These are phyloP conservation scores for Colletotrichum trifolii DNA, from an alignment of 2,329 filamentous ascomycete genomes.

Conservation along the genomic window DNA sequence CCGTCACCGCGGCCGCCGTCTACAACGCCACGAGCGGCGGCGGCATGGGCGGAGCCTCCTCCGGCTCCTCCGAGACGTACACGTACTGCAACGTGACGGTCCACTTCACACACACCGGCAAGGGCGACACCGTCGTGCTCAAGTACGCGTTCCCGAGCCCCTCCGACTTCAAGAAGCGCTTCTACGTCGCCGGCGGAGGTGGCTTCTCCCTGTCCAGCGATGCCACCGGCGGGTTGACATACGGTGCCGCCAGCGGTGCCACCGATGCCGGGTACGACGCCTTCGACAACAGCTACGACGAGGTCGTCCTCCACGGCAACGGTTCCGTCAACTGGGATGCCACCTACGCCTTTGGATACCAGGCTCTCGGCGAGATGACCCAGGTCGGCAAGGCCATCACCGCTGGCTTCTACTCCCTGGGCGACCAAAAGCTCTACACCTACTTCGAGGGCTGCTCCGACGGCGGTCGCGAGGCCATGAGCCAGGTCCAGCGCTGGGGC, in stretches of 20 bases:
- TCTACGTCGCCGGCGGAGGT: slow-evolving; percentile 57
- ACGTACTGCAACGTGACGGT: slow-evolving; percentile 60
- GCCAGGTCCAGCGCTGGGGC: slow-evolving; percentile 52
- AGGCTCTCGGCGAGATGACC: slow-evolving; percentile 30
- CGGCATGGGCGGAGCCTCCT: slow-evolving; percentile 44
- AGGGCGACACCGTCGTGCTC: slow-evolving; percentile 47
- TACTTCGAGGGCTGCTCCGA: slow-evolving; percentile 64
- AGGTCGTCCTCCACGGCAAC: slow-evolving; percentile 49
- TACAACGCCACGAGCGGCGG: slow-evolving; percentile 40
- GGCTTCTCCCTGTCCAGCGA: slow-evolving; percentile 48
- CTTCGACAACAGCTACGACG: slow-evolving; percentile 53
- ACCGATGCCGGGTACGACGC: slow-evolving; percentile 63
- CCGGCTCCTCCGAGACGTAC: slow-evolving; percentile 43
- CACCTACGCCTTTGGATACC: slow-evolving; percentile 23
- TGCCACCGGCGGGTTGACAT: slow-evolving; percentile 53
- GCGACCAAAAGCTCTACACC: slow-evolving; percentile 53
- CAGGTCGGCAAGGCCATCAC: slow-evolving; percentile 58
- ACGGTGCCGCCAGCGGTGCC: slow-evolving; percentile 58
- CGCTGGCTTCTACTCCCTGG: slow-evolving; percentile 56
- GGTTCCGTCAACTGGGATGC: slow-evolving; percentile 31
- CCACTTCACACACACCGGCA: slow-evolving; percentile 55
- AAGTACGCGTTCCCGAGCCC: slow-evolving; percentile 56
- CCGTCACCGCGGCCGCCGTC: slow-evolving; percentile 16
- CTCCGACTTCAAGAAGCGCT: slow-evolving; percentile 56
- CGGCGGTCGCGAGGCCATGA: slow-evolving; percentile 62